Conservation (phyloP, 768 basidiomycete genomes). For the Tylopilus felleus region DNA sequence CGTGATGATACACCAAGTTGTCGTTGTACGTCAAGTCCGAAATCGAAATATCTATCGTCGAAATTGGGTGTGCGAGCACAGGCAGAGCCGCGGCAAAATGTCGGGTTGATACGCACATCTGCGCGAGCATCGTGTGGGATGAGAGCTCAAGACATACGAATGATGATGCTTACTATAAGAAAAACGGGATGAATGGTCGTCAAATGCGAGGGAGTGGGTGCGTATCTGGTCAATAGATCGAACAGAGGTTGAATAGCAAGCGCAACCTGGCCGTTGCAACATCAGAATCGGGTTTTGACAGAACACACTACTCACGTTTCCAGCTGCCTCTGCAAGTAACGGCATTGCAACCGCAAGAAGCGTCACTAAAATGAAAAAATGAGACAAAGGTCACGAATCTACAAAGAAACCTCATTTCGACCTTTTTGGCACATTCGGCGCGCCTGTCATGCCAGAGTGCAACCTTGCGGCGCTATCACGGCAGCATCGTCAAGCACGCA, state of each 20-base stretch:
- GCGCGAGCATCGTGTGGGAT: neutral
- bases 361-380: conserved; percentile 45
- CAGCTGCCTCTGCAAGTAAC: conserved; percentile 42
- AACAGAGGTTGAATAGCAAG: conserved; percentile 56
- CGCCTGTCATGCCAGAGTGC: conserved; percentile 33
- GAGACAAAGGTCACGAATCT: neutral
- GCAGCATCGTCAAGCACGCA: neutral
- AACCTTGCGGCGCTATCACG: conserved; percentile 57
- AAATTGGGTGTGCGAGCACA: conserved; percentile 61
- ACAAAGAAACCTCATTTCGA: conserved; percentile 22
- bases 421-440: conserved; percentile 54
- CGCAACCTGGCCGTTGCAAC: conserved; percentile 35
- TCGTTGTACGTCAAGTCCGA: conserved; percentile 75
- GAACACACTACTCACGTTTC: conserved; percentile 46
- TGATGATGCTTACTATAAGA: conserved; percentile 45
- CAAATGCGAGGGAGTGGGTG: conserved; percentile 53
- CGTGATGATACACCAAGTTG: conserved; percentile 81
- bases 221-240: conserved; percentile 59
- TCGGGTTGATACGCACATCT: conserved; percentile 57
- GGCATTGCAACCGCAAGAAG: conserved; percentile 63
- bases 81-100: conserved; percentile 57
- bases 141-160: neutral
- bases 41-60: conserved; percentile 54
- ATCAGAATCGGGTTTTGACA: conserved; percentile 3
- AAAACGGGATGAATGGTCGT: conserved; percentile 72